A percentile compares a stretch with the other conserved stretches of the same genome.
These are phyloP conservation scores for Elaeis guineensis DNA, from an alignment of 176 grass and related monocot genomes.

Conservation along the genomic window DNA sequence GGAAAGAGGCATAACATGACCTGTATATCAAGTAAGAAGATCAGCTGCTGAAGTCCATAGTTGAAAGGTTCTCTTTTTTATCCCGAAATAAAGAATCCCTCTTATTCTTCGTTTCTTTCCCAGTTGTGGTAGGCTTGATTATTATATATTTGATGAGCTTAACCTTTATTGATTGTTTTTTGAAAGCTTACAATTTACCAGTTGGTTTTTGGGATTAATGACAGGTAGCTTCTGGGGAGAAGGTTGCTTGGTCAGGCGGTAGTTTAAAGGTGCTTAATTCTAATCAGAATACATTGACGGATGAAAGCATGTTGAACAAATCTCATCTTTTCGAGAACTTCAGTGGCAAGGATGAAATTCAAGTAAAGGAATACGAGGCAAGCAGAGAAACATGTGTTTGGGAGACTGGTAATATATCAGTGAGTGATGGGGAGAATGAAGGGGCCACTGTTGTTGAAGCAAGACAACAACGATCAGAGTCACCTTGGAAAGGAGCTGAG, in stretches of 20 bases:
- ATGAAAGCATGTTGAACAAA: slow-evolving; percentile 2
- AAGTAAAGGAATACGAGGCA: neutral
- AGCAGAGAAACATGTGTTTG: neutral
- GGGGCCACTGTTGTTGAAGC: slow-evolving; percentile 7
- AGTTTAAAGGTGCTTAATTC: neutral
- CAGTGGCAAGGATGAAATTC: neutral
- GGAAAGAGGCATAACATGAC: too few relatives aligned
- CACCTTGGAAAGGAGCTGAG: slow-evolving; percentile 7
- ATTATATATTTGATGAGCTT: too few relatives aligned
- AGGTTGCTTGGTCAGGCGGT: neutral
- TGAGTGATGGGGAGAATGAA: slow-evolving; percentile 10
- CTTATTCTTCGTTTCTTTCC: too few relatives aligned
- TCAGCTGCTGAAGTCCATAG: too few relatives aligned
- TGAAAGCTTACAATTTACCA: too few relatives aligned
- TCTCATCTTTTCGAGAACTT: neutral
- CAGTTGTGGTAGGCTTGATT: too few relatives aligned
- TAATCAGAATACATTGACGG: neutral
- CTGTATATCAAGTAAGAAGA: too few relatives aligned
- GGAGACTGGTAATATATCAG: slow-evolving; percentile 3
- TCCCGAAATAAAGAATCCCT: too few relatives aligned
- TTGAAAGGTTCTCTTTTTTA: too few relatives aligned
- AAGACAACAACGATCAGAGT: slow-evolving; percentile 19
- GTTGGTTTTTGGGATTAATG: too few relatives aligned
- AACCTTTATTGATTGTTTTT: too few relatives aligned
- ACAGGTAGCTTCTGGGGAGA: too few relatives aligned